These are phyloP conservation scores for Castanopsis chinensis DNA, from an alignment of 306 rosid genomes.

Conservation along the genomic window DNA sequence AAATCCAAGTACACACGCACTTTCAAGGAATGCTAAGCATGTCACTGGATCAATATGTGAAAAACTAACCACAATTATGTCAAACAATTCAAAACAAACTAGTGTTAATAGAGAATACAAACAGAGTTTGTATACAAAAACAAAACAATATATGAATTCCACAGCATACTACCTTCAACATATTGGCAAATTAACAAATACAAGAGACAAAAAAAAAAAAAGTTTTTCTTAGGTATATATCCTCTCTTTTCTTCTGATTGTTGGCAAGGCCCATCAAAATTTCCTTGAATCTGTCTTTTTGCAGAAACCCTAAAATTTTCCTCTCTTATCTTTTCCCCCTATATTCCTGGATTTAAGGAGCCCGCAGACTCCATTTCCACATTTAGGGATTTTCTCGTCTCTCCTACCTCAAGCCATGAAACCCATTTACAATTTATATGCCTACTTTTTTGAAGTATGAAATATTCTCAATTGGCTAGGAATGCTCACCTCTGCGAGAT, in stretches of 20 bases:
- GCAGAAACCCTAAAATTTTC: not conserved
- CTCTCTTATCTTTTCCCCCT: not conserved
- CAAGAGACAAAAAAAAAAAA: not conserved
- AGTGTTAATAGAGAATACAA: not conserved
- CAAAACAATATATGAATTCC: not conserved
- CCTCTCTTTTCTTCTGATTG: not conserved
- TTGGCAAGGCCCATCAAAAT: not conserved
- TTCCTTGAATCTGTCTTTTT: not conserved
- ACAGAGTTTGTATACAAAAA: not conserved
- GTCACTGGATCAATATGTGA: conserved; percentile 1
- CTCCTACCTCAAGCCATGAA: not conserved
- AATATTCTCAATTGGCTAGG: not conserved
- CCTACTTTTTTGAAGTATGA: not conserved
- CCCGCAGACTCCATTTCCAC: not conserved
- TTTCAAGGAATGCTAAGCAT: not conserved
- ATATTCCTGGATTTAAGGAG: not conserved
- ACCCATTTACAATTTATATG: not conserved
- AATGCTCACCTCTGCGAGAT: not conserved
- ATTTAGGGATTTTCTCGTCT: not conserved
- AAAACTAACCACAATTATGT: not conserved
- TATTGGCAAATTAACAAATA: not conserved
- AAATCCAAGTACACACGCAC: not conserved
- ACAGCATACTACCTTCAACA: not conserved
- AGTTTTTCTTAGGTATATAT: not conserved
- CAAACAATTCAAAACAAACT: not conserved